Base-by-base conservation (phyloP, 371 early-diverging fungal genomes). In the Mycotypha africana region DNA sequence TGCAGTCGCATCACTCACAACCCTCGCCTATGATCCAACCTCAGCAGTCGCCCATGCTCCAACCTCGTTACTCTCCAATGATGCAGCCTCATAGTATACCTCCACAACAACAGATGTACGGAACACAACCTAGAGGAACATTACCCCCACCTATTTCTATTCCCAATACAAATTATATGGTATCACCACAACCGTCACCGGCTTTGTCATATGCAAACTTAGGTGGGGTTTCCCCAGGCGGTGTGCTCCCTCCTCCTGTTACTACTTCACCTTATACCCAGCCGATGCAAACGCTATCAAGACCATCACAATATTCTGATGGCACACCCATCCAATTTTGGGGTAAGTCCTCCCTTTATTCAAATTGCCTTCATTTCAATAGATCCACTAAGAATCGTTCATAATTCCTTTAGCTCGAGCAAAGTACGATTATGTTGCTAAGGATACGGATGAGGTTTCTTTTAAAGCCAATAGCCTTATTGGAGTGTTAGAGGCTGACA, bases 271-370 rank as follows among this genome's bases (percentile, higher is more conserved):
- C 16, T 37, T n/a, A 19, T 19, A 12, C 30, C 6, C 6, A 28
- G 6, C n/a, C 35, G 9, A 20, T 11, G 11, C 28, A 14, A 45
- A n/a, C 24, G 6, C 34, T 32, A 12, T 22, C 50, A 36, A 42
- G 42, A n/a, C 62, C 62, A 20, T 14, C 22, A 11, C 36, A 53
- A 7, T 53, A 58, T 21, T 47, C 58, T 3, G 68, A 72, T 43
- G 66, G 67, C n/a, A 45, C 53, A 25, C 59, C 62, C 2, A 52
- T 71, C 20, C 35, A 53, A 32, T 60, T 53, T 38, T 67, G 68
- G 72, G 67, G 72, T 65, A 62, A 67, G 38, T 9, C 40, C 30
- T 15, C n/a, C n/a, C n/a, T n/a, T n/a, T n/a, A n/a, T n/a, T n/a
- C n/a, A n/a, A n/a, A n/a, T n/a, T n/a, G n/a, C n/a, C n/a, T n/a